Evolutionary conservation across 192 early-diverging fungal species (phyloP).

Genomic region (Coemansia sp.): DNA sequence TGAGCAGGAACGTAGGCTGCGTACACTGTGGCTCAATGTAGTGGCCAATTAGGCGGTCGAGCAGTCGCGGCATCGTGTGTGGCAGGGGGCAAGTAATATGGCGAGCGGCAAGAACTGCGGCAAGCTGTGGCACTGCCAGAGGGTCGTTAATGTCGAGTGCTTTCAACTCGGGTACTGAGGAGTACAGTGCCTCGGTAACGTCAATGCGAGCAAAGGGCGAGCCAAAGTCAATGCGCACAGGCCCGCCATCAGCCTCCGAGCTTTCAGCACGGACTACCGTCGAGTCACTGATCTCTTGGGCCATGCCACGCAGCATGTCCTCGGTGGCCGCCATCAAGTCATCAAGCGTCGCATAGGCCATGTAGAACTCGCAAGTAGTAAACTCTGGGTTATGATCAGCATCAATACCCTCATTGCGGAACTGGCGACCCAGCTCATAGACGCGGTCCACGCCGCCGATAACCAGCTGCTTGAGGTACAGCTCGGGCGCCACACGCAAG

Average conservation of each 20-base stretch:
- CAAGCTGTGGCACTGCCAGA: conserved; percentile 8
- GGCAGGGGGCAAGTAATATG: conserved; percentile 51
- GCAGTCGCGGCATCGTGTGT: conserved; percentile 62
- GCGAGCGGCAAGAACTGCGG: conserved; percentile 15
- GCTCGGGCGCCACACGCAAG: conserved; percentile 80
- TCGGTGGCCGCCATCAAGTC: conserved; percentile 69
- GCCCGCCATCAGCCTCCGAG: neutral
- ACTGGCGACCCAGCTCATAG: conserved; percentile 88
- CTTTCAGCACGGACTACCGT: neutral
- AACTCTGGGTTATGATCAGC: conserved; percentile 89
- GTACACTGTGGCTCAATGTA: conserved; percentile 75
- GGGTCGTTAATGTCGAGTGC: conserved; percentile 26
- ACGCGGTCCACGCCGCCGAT: conserved; percentile 82
- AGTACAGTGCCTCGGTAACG: conserved; percentile 53
- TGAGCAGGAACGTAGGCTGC: conserved; percentile 78
- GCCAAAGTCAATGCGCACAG: conserved; percentile 49
- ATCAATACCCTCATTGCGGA: conserved; percentile 89
- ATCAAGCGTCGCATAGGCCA: conserved; percentile 73
- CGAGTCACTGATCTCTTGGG: conserved; percentile 18
- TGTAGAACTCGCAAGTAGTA: conserved; percentile 87
- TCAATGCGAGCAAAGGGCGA: conserved; percentile 60
- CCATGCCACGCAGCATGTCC: conserved; percentile 59
- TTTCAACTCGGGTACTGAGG: conserved; percentile 45
- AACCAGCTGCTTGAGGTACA: conserved; percentile 85
- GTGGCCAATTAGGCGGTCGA: conserved; percentile 70